Evolutionary conservation across 306 rosid species (phyloP).

Genomic region (Rosa rugosa): DNA sequence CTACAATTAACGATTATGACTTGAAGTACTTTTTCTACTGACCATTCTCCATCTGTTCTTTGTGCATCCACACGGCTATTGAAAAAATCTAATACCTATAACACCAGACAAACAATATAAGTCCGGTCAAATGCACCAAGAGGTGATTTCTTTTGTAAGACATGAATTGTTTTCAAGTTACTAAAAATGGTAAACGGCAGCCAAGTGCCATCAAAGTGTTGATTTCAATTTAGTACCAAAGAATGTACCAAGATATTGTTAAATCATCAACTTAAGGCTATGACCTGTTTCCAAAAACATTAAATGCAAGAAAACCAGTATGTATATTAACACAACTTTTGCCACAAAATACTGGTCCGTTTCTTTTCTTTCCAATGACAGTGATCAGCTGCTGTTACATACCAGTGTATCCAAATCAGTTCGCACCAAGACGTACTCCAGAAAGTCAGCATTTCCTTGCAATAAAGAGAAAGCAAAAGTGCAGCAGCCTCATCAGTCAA

Average conservation of each 20-base stretch:
- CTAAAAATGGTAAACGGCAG: not conserved
- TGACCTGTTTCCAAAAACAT: too few species aligned
- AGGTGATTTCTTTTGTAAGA: not conserved
- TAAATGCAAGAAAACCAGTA: too few species aligned
- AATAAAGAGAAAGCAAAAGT: conserved; percentile 82
- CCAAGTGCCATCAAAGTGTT: conserved; percentile 13
- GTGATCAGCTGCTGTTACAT: conserved; percentile 38
- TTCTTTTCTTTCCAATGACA: not conserved
- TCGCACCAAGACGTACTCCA: conserved; percentile 97
- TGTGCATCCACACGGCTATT: too few species aligned
- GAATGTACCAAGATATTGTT: too few species aligned
- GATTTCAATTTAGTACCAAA: too few species aligned
- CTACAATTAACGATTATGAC: too few species aligned
- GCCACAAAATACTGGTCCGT: not conserved
- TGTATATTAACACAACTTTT: not conserved
- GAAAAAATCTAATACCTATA: conserved; percentile 94
- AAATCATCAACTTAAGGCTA: too few species aligned
- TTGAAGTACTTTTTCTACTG: too few species aligned
- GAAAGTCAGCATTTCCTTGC: conserved; percentile 88
- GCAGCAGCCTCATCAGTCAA: conserved; percentile 95
- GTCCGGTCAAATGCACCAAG: conserved; percentile 3
- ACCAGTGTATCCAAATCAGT: conserved; percentile 98
- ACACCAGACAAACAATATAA: conserved; percentile 22
- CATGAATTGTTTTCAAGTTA: not conserved
- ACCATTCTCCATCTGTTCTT: too few species aligned